Evolutionary conservation across 2,329 filamentous ascomycete species (phyloP).

Genomic region (Clarireedia sp.): DNA sequence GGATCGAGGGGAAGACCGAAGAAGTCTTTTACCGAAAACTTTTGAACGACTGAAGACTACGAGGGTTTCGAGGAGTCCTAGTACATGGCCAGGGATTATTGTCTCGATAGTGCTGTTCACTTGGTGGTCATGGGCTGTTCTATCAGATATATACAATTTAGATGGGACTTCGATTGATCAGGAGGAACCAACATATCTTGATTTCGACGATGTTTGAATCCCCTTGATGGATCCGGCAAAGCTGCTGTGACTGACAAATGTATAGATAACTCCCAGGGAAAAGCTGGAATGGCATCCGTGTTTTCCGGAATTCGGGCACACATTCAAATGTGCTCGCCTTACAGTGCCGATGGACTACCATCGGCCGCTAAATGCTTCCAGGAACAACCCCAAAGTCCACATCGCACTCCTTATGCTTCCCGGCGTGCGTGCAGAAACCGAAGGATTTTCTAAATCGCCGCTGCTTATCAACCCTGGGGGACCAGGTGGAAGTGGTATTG

Average conservation of each 20-base stretch:
- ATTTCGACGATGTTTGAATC: neutral
- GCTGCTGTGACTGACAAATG: neutral
- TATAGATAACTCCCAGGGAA: conserved; percentile 37
- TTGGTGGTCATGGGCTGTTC: conserved; percentile 9
- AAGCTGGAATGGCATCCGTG: conserved; percentile 39
- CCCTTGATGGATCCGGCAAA: neutral
- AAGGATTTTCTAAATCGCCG: conserved; percentile 32
- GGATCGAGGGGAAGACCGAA: neutral
- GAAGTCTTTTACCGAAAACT: conserved; percentile 6
- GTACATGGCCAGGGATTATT: conserved; percentile 1
- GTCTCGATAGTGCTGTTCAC: conserved; percentile 6
- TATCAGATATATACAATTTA: neutral
- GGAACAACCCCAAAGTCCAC: conserved; percentile 24
- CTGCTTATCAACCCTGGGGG: conserved; percentile 41
- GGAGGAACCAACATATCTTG: neutral
- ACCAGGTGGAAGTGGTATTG: conserved; percentile 37
- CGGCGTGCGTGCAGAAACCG: conserved; percentile 14
- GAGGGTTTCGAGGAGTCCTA: neutral
- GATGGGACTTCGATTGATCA: neutral
- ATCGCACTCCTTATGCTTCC: conserved; percentile 22
- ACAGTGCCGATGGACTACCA: conserved; percentile 41
- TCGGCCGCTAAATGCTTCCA: conserved; percentile 32
- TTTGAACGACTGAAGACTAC: neutral
- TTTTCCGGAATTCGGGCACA: conserved; percentile 17
- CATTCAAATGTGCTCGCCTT: conserved; percentile 36